These are phyloP conservation scores for Penicillium maclennaniae DNA, from an alignment of 495 filamentous ascomycete species.

Conservation along the genomic window DNA sequence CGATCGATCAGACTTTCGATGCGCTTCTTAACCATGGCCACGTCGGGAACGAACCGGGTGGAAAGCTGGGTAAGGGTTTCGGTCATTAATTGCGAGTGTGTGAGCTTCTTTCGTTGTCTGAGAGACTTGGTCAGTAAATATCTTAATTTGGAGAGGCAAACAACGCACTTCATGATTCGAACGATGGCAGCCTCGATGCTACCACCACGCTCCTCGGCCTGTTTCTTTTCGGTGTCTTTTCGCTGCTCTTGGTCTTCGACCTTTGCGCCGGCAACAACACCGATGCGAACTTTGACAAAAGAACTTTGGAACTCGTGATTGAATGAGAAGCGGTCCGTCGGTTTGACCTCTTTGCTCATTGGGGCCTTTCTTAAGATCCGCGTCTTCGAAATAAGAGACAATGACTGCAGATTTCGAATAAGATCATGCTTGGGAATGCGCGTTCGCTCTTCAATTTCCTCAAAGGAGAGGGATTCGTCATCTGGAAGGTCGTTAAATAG, in stretches of 20 bases:
- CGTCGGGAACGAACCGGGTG: constrained; percentile 80
- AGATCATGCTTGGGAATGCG: constrained; percentile 79
- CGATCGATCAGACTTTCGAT: constrained; percentile 89
- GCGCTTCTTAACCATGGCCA: constrained; percentile 87
- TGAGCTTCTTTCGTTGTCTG: constrained; percentile 84
- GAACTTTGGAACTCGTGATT: constrained; percentile 81
- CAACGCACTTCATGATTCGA: constrained; percentile 87
- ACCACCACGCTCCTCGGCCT: constrained; percentile 71
- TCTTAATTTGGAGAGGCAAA: background rate
- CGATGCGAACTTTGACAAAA: constrained; percentile 81
- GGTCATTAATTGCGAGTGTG: constrained; percentile 74
- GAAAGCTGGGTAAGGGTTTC: constrained; percentile 82
- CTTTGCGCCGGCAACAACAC: constrained; percentile 65
- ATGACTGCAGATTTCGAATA: constrained; percentile 73
- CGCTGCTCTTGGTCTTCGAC: constrained; percentile 83
- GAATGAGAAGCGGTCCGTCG: constrained; percentile 77
- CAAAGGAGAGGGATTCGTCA: constrained; percentile 65
- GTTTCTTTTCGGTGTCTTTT: constrained; percentile 82
- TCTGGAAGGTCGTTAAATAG: constrained; percentile 79
- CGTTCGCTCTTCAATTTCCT: constrained; percentile 80
- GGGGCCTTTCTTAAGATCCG: constrained; percentile 80
- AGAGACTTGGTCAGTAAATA: constrained; percentile 11
- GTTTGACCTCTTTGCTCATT: constrained; percentile 73
- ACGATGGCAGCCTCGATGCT: constrained; percentile 89
- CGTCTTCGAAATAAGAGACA: constrained; percentile 82